Evolutionary conservation across 2,329 filamentous ascomycete species (phyloP).

Genomic region (Paecilomyces niveus): DNA sequence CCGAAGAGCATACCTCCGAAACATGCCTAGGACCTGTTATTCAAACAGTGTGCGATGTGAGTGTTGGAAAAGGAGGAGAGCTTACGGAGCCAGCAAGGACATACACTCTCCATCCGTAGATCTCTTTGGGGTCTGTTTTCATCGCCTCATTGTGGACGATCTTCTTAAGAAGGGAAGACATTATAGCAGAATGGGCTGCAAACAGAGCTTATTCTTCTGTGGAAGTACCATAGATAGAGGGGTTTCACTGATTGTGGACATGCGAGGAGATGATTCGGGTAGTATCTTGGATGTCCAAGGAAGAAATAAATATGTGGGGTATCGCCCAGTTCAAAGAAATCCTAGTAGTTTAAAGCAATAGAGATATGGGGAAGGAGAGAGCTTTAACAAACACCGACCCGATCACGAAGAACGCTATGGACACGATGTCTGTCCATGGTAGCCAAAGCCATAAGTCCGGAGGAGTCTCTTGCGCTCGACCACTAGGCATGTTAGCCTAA

Average conservation of each 20-base stretch:
- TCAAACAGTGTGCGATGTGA: constrained; percentile 1
- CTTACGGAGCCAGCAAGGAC: constrained; percentile 53
- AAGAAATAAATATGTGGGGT: background rate
- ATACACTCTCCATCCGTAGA: constrained; percentile 65
- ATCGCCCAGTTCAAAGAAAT: background rate
- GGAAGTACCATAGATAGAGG: background rate
- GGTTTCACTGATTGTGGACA: constrained; percentile 11
- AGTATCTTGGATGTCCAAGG: background rate
- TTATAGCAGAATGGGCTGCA: constrained; percentile 16
- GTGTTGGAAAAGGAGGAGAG: background rate
- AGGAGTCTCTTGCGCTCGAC: background rate
- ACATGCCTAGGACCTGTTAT: constrained; percentile 40
- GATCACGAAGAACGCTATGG: background rate
- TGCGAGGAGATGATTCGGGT: constrained; percentile 1
- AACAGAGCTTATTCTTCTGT: background rate
- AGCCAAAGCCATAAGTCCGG: background rate
- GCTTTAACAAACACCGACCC: background rate
- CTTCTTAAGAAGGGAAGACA: constrained; percentile 43
- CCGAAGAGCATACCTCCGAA: constrained; percentile 65
- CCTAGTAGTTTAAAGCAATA: background rate
- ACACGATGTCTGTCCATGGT: background rate
- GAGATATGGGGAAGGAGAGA: background rate
- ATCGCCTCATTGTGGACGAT: constrained; percentile 66
- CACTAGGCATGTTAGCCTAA: background rate
- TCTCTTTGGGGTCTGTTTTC: constrained; percentile 58